These are phyloP conservation scores for Eutrema japonicum DNA, from an alignment of 345 rosid species.

Conservation along the genomic window DNA sequence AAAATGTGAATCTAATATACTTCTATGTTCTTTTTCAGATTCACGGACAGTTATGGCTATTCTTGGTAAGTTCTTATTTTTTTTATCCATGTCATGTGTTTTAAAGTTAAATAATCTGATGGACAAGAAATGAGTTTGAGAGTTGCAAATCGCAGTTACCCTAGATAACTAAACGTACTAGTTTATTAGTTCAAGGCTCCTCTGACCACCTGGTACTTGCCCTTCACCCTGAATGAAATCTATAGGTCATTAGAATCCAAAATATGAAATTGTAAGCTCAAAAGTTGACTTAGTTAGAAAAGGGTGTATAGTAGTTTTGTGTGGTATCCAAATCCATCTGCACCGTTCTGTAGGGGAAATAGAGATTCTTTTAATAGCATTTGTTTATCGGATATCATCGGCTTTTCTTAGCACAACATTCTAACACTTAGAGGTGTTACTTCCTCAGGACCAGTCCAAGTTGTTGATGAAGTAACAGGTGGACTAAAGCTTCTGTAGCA, in stretches of 20 bases:
- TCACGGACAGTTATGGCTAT: slow-evolving; percentile 99
- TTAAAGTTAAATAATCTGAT: slow-evolving; percentile 13
- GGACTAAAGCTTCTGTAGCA: slow-evolving; percentile 79
- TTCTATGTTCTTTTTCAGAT: slow-evolving; percentile 57
- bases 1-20: slow-evolving; percentile 21
- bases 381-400: not conserved
- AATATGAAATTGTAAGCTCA: slow-evolving; percentile 1
- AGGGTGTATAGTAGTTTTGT: not conserved
- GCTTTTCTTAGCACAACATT: slow-evolving; percentile 1
- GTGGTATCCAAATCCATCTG: slow-evolving; percentile 17
- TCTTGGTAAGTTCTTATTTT: slow-evolving; percentile 65
- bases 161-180: slow-evolving; percentile 14
- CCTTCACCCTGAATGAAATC: slow-evolving; percentile 21
- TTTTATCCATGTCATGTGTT: slow-evolving; percentile 12
- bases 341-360: not conserved
- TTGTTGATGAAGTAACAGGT: slow-evolving; percentile 94
- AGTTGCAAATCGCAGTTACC: not conserved
- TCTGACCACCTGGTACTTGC: slow-evolving; percentile 7
- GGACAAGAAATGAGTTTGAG: slow-evolving; percentile 15
- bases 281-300: not conserved
- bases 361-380: not conserved
- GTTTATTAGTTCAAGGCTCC: slow-evolving; percentile 23
- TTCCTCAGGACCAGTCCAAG: slow-evolving; percentile 80
- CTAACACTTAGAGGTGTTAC: slow-evolving; percentile 16
- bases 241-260: slow-evolving; percentile 12